phyloP scores from a whole-genome alignment of 257 asterid species.

The Solanum clarkiae region DNA sequence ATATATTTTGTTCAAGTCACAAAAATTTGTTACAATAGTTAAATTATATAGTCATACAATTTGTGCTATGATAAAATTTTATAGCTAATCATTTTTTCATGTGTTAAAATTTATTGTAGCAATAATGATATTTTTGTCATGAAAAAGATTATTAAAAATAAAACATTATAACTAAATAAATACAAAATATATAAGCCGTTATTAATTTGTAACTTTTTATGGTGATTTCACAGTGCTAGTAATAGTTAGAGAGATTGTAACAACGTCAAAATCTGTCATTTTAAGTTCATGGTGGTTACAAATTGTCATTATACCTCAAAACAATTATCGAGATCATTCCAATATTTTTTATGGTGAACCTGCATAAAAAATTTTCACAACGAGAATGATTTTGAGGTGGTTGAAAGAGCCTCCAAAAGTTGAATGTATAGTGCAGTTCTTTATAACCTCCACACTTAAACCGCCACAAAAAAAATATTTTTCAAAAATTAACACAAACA shows the following conservation, averaged over 20 bases:
- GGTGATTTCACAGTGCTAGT: not conserved
- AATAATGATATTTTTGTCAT: too few species aligned
- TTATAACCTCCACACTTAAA: not conserved
- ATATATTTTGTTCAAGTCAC: too few species aligned
- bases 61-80: too few species aligned
- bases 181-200: not conserved
- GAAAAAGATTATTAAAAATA: too few species aligned
- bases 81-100: too few species aligned
- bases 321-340: not conserved
- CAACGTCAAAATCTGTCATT: not conserved
- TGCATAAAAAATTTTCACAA: not conserved
- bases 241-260: not conserved
- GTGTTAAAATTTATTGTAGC: too few species aligned
- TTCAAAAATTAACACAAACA: not conserved
- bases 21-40: too few species aligned
- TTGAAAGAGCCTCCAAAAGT: not conserved
- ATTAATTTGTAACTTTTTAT: not conserved
- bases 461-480: not conserved
- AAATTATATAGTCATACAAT: too few species aligned
- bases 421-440: not conserved
- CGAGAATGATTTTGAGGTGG: not conserved
- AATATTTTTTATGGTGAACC: not conserved
- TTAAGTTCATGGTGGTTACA: not conserved
- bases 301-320: not conserved
- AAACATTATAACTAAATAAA: not conserved